Evolutionary conservation across 352 stramenopile species (phyloP).

Genomic region (Phytopythium delawarense): DNA sequence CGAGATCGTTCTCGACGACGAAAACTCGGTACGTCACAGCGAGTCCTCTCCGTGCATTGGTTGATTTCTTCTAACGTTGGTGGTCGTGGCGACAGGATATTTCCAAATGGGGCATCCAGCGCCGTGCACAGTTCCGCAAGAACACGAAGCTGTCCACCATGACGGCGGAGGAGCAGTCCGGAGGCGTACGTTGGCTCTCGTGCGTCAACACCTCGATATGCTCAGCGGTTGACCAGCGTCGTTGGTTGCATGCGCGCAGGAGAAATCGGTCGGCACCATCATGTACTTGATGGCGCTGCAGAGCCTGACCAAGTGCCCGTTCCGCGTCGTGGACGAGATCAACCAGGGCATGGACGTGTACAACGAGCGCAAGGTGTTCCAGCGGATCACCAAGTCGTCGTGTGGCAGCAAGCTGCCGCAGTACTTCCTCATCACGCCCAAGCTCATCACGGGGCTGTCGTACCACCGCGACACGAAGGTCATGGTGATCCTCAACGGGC

Average conservation of each 20-base stretch:
- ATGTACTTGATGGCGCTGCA: constrained; percentile 91
- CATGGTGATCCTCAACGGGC: constrained; percentile 84
- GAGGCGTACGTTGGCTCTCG: constrained; percentile 48
- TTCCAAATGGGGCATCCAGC: constrained; percentile 86
- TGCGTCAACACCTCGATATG: no score
- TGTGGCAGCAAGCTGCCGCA: constrained; percentile 84
- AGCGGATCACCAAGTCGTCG: constrained; percentile 84
- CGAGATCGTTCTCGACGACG: constrained; percentile 75
- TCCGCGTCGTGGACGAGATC: constrained; percentile 87
- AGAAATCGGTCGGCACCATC: constrained; percentile 90
- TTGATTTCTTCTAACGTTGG: not conserved
- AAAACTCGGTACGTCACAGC: constrained; percentile 42
- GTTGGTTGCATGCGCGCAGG: constrained; percentile 23
- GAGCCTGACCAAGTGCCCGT: constrained; percentile 82
- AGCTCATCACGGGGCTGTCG: constrained; percentile 79
- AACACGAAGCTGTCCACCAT: constrained; percentile 81
- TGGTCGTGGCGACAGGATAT: constrained; percentile 49
- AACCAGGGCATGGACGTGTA: constrained; percentile 90
- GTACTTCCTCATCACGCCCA: constrained; percentile 89
- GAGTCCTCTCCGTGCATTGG: not conserved
- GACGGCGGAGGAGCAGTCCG: constrained; percentile 84
- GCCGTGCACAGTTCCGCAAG: constrained; percentile 82
- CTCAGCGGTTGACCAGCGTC: no score
- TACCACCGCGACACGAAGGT: constrained; percentile 88
- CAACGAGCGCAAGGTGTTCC: constrained; percentile 89